Evolutionary conservation across 148 eudicot species (phyloP), one percentile per base, ranked within the genome.

Genomic region (Persicaria maculosa): DNA sequence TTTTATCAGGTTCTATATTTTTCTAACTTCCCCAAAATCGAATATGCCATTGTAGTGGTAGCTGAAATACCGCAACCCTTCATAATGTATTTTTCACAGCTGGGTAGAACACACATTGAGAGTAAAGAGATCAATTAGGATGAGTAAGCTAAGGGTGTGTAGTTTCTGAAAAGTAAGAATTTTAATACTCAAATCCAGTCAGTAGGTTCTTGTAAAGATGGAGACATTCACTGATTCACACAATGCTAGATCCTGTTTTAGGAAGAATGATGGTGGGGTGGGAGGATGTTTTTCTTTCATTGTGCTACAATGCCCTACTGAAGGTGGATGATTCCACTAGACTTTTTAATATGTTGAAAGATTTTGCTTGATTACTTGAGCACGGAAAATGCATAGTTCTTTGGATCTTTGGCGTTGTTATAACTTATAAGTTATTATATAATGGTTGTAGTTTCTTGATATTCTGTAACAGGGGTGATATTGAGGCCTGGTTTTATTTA

Each of bases 401-500:
- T 31, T 4, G 4, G 25, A 44, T 64, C 19, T 68, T 68, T 46
- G 3, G 25, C 44, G 4, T 43, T 68, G 9, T 45, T 45, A 44
- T 0, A 52, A 52, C 3, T 16, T 62, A n/a, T n/a, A n/a, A 62
- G 68, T 65, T 65, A 17, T 1, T 20, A 17, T 36, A 7, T 40
- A 9, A 54, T 47, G 12, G 22, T 7, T 5, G 9, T 52, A 5
- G 44, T 20, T 72, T 50, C 9, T 15, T 9, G 20, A 78, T 75
- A 31, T 68, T 57, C 46, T 81, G 44, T 77, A 57, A 78, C 89
- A 91, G 97, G 93, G 74, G 86, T 88, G 43, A 88, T 91, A 71
- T 70, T 91, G 81, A 86, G 97, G 81, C 97, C 97, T 75, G 97
- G 97, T 12, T 89, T 91, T 75, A 91, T 91, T 17, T 78, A 91